These are phyloP conservation scores for Periconia sp. DNA, from an alignment of 2,329 filamentous ascomycete genomes.

Conservation along the genomic window DNA sequence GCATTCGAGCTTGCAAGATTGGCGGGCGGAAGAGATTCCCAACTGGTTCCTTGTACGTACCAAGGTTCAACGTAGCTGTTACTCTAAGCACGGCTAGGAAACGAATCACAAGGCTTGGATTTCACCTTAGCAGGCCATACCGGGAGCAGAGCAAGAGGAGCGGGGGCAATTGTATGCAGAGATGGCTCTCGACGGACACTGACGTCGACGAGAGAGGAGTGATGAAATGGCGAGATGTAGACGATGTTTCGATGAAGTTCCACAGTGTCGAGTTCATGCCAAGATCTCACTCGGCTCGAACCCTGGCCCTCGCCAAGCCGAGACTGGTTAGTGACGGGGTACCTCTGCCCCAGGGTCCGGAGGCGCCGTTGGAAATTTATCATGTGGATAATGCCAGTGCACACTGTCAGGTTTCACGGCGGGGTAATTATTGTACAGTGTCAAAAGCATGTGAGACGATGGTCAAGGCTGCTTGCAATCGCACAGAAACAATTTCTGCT, in stretches of 20 bases:
- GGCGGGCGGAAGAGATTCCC: not conserved
- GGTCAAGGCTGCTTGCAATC: too few species aligned
- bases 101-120: not conserved
- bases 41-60: too few species aligned
- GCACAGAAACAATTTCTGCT: too few species aligned
- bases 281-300: too few species aligned
- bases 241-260: slow-evolving; percentile 9
- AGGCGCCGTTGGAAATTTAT: too few species aligned
- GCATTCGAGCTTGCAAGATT: not conserved
- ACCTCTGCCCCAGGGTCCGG: too few species aligned
- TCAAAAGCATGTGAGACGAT: too few species aligned
- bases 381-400: too few species aligned
- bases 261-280: slow-evolving; percentile 3
- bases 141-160: not conserved
- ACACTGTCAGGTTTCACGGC: too few species aligned
- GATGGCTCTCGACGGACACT: slow-evolving; percentile 1
- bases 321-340: too few species aligned
- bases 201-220: not conserved
- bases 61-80: slow-evolving; percentile 5
- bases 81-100: not conserved
- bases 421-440: too few species aligned
- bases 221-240: slow-evolving; percentile 3
- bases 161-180: slow-evolving; percentile 7
- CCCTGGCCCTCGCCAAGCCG: too few species aligned
- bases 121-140: slow-evolving; percentile 11